Evolutionary conservation across 495 filamentous ascomycete species (phyloP).

Genomic region (Evernia prunastri): DNA sequence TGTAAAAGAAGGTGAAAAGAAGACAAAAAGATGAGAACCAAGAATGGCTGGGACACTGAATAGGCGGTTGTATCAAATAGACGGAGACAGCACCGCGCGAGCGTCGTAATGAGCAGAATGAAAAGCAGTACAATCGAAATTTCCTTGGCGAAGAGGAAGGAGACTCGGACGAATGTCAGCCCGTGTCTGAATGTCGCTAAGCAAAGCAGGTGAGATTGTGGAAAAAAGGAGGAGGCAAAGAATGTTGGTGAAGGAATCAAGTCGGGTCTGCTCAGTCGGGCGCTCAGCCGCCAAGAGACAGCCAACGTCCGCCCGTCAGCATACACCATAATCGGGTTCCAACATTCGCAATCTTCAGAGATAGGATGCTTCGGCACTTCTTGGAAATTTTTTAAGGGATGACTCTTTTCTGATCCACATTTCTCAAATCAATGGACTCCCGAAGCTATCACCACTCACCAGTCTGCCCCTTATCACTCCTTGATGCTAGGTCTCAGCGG

Average conservation of each 20-base stretch:
- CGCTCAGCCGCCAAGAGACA: too few relatives aligned
- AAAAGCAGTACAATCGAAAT: not conserved
- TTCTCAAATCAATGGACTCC: too few relatives aligned
- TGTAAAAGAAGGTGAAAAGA: too few relatives aligned
- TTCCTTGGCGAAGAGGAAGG: not conserved
- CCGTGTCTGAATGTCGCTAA: not conserved
- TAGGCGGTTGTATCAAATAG: not conserved
- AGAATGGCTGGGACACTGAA: not conserved
- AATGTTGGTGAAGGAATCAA: not conserved
- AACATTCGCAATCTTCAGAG: too few relatives aligned
- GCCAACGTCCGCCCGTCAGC: too few relatives aligned
- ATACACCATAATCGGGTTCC: too few relatives aligned
- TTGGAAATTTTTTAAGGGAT: too few relatives aligned
- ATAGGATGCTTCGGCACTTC: too few relatives aligned
- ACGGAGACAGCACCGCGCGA: not conserved
- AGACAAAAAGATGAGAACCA: not conserved
- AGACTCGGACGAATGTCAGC: not conserved
- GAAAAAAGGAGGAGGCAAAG: not conserved
- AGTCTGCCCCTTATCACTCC: too few relatives aligned
- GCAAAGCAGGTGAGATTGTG: not conserved
- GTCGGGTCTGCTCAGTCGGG: not conserved
- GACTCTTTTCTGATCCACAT: too few relatives aligned
- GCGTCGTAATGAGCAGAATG: not conserved
- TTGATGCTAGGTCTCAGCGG: too few relatives aligned
- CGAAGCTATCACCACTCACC: too few relatives aligned